Evolutionary conservation across 345 rosid genomes (phyloP).

Genomic region (Ceriops zippeliana): DNA sequence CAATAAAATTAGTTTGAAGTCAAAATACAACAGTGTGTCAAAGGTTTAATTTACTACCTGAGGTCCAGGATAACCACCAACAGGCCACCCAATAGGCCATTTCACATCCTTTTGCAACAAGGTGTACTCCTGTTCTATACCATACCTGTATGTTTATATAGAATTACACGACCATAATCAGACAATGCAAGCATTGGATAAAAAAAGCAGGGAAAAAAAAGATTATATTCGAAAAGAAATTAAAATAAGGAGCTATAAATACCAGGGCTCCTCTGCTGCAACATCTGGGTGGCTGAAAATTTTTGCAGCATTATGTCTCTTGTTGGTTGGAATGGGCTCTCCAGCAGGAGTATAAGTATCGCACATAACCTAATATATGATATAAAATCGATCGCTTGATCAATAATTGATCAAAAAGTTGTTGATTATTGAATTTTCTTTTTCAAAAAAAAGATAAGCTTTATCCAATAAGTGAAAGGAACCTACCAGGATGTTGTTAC

Average conservation of each 20-base stretch:
- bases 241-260: neutral
- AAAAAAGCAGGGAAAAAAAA: neutral
- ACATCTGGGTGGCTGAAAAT: conserved; percentile 11
- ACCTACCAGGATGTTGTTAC: conserved; percentile 10
- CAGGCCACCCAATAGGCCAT: conserved; percentile 27
- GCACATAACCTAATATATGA: conserved; percentile 15
- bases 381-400: neutral
- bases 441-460: no score
- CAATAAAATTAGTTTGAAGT: no score
- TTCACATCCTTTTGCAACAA: conserved; percentile 18
- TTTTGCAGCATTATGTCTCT: conserved; percentile 10
- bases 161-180: neutral
- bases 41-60: conserved; percentile 8
- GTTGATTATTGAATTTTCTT: neutral
- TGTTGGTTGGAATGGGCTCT: conserved; percentile 16
- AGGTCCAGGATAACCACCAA: conserved; percentile 26
- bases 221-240: neutral
- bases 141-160: conserved; percentile 13
- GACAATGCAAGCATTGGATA: neutral
- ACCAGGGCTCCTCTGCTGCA: neutral
- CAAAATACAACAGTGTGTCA: no score
- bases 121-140: conserved; percentile 29
- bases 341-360: conserved; percentile 17
- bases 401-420: no score
- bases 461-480: no score